These are phyloP conservation scores for Sphagnum magellanicum DNA, from an alignment of 228 moss, liverwort and hornwort genomes.

Conservation along the genomic window DNA sequence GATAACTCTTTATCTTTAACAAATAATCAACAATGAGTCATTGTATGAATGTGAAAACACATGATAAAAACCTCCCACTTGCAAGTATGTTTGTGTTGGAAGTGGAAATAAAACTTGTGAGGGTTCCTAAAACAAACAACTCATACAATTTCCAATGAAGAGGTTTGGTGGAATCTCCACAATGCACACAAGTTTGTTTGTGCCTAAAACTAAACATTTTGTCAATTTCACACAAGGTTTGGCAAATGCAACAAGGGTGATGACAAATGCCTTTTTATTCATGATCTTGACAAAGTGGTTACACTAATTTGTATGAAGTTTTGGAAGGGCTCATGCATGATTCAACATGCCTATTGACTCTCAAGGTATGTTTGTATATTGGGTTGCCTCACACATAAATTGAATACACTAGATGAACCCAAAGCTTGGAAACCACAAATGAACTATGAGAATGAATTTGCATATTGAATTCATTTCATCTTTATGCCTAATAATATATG, in stretches of 20 bases:
- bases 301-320: constrained; percentile 69
- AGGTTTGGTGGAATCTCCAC: constrained; percentile 90
- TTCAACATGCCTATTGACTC: constrained; percentile 73
- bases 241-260: constrained; percentile 90
- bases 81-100: constrained; percentile 89
- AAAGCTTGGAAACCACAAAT: too few species aligned
- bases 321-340: constrained; percentile 75
- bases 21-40: too few species aligned
- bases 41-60: too few species aligned
- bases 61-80: neutral
- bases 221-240: constrained; percentile 85
- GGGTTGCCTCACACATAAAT: neutral
- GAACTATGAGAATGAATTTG: too few species aligned
- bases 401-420: too few species aligned
- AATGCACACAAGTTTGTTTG: constrained; percentile 68
- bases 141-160: constrained; percentile 75
- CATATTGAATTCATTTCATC: too few species aligned
- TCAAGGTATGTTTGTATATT: constrained; percentile 49
- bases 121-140: constrained; percentile 71
- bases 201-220: constrained; percentile 75
- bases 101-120: constrained; percentile 90
- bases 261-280: constrained; percentile 84
- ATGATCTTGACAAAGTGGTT: constrained; percentile 90
- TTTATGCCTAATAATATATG: too few species aligned
- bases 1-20: neutral